Conservation (phyloP, 2,329 filamentous ascomycete species). For the Aspergillus udagawae region DNA sequence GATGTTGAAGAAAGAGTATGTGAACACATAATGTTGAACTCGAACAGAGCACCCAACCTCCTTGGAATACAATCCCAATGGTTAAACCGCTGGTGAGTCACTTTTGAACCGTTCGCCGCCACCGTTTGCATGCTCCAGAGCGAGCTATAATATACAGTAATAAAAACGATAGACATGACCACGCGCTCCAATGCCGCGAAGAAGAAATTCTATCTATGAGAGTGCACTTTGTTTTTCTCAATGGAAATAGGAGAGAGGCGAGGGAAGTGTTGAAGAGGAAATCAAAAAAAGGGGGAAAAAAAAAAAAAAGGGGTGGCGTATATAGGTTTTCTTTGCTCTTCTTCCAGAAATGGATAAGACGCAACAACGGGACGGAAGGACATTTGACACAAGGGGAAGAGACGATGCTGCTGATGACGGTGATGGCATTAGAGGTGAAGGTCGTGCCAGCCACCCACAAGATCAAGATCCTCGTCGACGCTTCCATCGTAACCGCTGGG, state of each 20-base stretch:
- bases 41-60: slow-evolving; percentile 6
- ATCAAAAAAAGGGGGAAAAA: slow-evolving; percentile 3
- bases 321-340: slow-evolving; percentile 1
- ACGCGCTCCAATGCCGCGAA: slow-evolving; percentile 8
- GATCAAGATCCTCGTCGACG: slow-evolving; percentile 72
- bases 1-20: slow-evolving; percentile 1
- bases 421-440: slow-evolving; percentile 52
- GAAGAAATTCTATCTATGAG: slow-evolving; percentile 16
- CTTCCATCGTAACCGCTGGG: slow-evolving; percentile 49
- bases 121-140: slow-evolving; percentile 11
- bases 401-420: neutral
- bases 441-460: slow-evolving; percentile 88
- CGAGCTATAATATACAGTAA: slow-evolving; percentile 21
- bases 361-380: slow-evolving; percentile 16
- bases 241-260: slow-evolving; percentile 5
- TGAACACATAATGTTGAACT: neutral
- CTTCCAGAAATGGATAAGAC: slow-evolving; percentile 9
- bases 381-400: slow-evolving; percentile 8
- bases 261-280: slow-evolving; percentile 1
- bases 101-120: slow-evolving; percentile 18
- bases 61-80: slow-evolving; percentile 8
- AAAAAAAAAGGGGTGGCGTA: neutral
- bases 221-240: neutral
- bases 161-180: slow-evolving; percentile 10
- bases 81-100: slow-evolving; percentile 12